Percentiles rank a stretch among this genome's conserved stretches.
Evolutionary conservation across 148 eudicot species (phyloP).

Genomic region (Rhododendron ferrugineum): DNA sequence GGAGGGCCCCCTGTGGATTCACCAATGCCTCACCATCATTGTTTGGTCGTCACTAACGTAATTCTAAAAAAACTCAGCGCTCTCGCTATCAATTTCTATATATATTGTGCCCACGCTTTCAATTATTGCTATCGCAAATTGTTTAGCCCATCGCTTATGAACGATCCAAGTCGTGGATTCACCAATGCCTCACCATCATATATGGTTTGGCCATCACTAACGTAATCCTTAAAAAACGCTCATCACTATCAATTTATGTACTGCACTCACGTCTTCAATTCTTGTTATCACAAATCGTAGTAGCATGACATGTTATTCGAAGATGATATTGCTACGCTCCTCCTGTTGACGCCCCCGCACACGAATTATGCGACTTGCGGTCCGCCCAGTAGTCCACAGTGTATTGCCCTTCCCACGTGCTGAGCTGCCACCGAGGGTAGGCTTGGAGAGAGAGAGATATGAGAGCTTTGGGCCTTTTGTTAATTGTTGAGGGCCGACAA

Average conservation of each 20-base stretch:
- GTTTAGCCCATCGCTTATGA: background rate
- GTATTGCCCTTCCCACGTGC: conserved; percentile 38
- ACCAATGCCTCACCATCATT: background rate
- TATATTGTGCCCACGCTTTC: background rate
- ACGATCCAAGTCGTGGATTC: background rate
- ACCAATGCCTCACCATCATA: background rate
- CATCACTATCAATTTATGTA: background rate
- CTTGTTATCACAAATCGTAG: too few species aligned
- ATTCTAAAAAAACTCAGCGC: too few species aligned
- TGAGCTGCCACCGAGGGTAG: conserved; percentile 26
- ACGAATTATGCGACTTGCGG: background rate
- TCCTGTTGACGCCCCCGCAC: too few species aligned
- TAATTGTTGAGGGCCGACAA: conserved; percentile 32
- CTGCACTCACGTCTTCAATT: background rate
- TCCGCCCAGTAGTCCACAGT: background rate
- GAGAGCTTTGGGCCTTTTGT: conserved; percentile 13
- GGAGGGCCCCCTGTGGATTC: background rate
- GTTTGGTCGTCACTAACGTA: background rate
- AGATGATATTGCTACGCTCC: too few species aligned
- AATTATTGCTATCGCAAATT: too few species aligned
- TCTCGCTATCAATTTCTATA: too few species aligned
- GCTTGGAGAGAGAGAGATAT: conserved; percentile 18
- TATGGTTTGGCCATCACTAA: background rate
- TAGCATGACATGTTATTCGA: too few species aligned
- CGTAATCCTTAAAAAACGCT: background rate